Evolutionary conservation across 495 filamentous ascomycete genomes (phyloP).

Genomic region (Xylaria acuta): DNA sequence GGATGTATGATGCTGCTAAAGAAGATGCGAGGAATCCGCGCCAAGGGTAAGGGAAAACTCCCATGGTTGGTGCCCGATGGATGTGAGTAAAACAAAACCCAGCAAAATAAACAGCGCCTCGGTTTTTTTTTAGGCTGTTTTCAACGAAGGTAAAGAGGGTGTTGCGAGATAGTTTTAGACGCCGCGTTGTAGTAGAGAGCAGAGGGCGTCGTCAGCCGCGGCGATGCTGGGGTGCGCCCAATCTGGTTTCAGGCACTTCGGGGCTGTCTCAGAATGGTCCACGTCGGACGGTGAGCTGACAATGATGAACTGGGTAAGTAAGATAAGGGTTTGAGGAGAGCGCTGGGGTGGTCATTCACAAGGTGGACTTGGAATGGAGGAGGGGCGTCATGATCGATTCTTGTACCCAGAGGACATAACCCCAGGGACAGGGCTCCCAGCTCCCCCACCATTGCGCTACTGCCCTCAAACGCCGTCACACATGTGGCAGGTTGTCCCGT

Average conservation of each 20-base stretch:
- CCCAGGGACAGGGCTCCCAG: background rate
- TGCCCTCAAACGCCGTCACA: background rate
- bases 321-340: background rate
- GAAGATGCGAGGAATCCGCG: constrained; percentile 34
- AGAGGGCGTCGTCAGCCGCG: background rate
- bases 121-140: background rate
- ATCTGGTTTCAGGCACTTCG: constrained; percentile 4
- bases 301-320: background rate
- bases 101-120: background rate
- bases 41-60: constrained; percentile 37
- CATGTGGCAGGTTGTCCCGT: constrained; percentile 8
- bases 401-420: background rate
- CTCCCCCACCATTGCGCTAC: background rate
- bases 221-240: background rate
- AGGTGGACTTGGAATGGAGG: background rate
- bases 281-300: background rate
- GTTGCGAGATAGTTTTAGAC: background rate
- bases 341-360: background rate
- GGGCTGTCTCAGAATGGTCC: constrained; percentile 3
- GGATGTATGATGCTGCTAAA: constrained; percentile 40
- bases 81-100: background rate
- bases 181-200: background rate
- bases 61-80: constrained; percentile 23
- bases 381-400: background rate
- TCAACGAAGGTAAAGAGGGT: background rate